Percentiles rank a stretch among this genome's conserved stretches.
phyloP scores from a whole-genome alignment of 1,284 basidiomycete species.

The Malassezia dermatis region DNA sequence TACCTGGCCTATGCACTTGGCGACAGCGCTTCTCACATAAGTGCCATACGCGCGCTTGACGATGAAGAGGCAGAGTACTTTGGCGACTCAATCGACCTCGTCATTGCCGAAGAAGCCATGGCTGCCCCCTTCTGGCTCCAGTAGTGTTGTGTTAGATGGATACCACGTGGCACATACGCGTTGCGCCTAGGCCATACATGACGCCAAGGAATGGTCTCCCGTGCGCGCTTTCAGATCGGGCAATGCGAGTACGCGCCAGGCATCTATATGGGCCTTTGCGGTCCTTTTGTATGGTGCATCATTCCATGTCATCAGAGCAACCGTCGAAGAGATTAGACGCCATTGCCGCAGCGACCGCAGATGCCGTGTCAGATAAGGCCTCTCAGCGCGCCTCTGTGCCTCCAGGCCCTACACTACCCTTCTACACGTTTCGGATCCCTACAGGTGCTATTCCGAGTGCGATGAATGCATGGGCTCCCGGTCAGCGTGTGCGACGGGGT shows the following conservation, averaged over 20 bases:
- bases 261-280: not conserved
- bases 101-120: conserved; percentile 34
- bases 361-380: not conserved
- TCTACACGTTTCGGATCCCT: conserved; percentile 1
- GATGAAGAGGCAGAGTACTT: conserved; percentile 27
- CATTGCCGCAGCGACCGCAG: not conserved
- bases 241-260: not conserved
- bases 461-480: not conserved
- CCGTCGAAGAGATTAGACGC: not conserved
- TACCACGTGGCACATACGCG: not conserved
- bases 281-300: not conserved
- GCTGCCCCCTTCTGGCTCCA: conserved; percentile 25
- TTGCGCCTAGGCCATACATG: not conserved
- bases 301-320: not conserved
- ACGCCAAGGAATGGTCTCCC: not conserved
- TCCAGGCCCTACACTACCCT: not conserved
- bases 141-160: not conserved
- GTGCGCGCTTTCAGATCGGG: not conserved
- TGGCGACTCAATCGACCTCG: conserved; percentile 37
- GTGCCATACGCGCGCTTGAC: conserved; percentile 22
- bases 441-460: not conserved
- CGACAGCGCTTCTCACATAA: conserved; percentile 20
- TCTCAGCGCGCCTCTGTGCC: not conserved
- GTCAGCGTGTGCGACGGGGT: not conserved
- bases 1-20: conserved; percentile 32